Percentiles rank a stretch among this genome's conserved stretches.
phyloP scores from a whole-genome alignment of 139 green algal genomes.

The Coccomyxa sp. region DNA sequence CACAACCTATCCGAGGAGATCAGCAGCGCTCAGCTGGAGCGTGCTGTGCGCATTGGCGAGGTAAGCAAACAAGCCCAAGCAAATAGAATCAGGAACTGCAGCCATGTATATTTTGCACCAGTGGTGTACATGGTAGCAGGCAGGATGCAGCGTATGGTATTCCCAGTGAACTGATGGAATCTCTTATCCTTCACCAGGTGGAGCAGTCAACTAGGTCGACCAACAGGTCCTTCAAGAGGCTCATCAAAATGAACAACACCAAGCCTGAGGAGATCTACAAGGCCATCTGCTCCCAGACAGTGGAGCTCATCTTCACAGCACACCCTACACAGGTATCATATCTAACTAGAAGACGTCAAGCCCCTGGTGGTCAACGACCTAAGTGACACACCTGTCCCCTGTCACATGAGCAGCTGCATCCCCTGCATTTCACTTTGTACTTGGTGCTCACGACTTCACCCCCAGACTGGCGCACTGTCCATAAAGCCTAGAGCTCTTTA shows the following conservation, averaged over 20 bases:
- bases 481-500: too few relatives aligned
- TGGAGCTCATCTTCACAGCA: constrained; percentile 86
- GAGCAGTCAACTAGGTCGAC: constrained; percentile 74
- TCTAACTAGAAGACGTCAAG: too few relatives aligned
- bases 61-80: constrained; percentile 4
- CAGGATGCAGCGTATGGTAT: neutral
- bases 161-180: neutral
- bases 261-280: constrained; percentile 65
- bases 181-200: constrained; percentile 52
- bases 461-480: too few relatives aligned
- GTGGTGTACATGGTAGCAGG: neutral
- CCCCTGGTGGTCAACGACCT: too few relatives aligned
- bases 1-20: constrained; percentile 90
- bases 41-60: constrained; percentile 66
- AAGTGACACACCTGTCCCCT: too few relatives aligned
- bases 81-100: neutral
- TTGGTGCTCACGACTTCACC: too few relatives aligned
- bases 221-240: constrained; percentile 75
- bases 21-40: constrained; percentile 61
- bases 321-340: constrained; percentile 85
- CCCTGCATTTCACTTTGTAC: too few relatives aligned
- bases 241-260: constrained; percentile 51
- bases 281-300: constrained; percentile 71
- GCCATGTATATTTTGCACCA: neutral
- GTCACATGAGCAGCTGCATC: too few relatives aligned